phyloP scores from a whole-genome alignment of 208 protist genomes.

The Willaertia magna region DNA sequence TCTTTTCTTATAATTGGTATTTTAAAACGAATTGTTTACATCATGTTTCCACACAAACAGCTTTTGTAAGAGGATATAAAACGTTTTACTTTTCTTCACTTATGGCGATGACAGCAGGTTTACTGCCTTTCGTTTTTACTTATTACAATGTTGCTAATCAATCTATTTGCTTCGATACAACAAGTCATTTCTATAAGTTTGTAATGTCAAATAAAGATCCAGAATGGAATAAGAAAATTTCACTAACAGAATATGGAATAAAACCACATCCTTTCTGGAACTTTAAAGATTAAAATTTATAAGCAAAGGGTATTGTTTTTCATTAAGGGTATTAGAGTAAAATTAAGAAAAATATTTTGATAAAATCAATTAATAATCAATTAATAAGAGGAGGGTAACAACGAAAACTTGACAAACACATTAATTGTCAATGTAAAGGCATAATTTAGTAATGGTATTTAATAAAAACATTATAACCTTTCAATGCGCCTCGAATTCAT shows the following conservation, averaged over 20 bases:
- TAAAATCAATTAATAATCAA: too few relatives aligned
- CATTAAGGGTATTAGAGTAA: too few relatives aligned
- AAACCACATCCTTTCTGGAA: background rate
- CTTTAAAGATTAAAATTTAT: too few relatives aligned
- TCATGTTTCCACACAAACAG: background rate
- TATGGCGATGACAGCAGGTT: background rate
- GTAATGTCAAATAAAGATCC: background rate
- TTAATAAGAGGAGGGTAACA: too few relatives aligned
- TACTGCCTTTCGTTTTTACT: background rate
- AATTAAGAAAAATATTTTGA: too few relatives aligned
- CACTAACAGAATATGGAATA: background rate
- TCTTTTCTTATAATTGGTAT: background rate
- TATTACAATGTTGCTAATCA: background rate
- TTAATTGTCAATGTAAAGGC: too few relatives aligned
- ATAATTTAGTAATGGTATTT: too few relatives aligned
- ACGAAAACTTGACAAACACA: too few relatives aligned
- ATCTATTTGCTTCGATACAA: background rate
- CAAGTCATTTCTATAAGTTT: background rate
- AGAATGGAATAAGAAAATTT: background rate
- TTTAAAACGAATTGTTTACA: background rate
- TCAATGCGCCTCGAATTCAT: too few relatives aligned
- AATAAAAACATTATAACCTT: too few relatives aligned
- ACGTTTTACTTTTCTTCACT: background rate
- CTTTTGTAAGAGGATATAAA: background rate
- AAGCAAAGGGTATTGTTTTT: too few relatives aligned